Evolutionary conservation across 768 basidiomycete genomes (phyloP).

Genomic region (Termitomyces sp.): DNA sequence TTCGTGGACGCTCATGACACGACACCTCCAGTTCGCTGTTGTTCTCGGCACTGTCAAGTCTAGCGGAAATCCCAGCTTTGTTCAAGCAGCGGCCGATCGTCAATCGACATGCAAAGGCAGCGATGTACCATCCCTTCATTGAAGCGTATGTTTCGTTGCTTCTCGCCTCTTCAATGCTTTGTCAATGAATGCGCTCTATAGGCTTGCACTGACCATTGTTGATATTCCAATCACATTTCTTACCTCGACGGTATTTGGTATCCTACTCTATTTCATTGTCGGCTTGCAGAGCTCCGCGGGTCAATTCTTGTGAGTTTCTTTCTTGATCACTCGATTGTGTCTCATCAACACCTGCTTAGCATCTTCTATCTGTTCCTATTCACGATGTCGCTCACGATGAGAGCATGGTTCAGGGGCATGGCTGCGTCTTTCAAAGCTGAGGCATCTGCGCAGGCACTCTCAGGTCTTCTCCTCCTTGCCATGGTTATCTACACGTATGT

Average conservation of each 20-base stretch:
- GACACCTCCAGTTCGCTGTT: conserved; percentile 42
- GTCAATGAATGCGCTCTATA: conserved; percentile 20
- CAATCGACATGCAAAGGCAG: conserved; percentile 50
- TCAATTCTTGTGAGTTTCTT: conserved; percentile 59
- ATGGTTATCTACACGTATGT: conserved; percentile 52
- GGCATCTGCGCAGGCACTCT: conserved; percentile 57
- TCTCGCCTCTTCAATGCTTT: background rate
- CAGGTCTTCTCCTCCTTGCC: conserved; percentile 40
- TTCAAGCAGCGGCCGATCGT: conserved; percentile 61
- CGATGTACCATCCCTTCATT: conserved; percentile 58
- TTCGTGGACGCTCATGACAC: background rate
- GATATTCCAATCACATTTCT: conserved; percentile 55
- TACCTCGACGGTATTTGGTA: conserved; percentile 38
- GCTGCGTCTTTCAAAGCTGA: conserved; percentile 57
- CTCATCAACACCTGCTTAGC: conserved; percentile 27
- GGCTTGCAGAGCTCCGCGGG: conserved; percentile 47
- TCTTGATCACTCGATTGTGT: too few species aligned
- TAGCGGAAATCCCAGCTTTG: conserved; percentile 66
- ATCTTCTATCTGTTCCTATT: conserved; percentile 58
- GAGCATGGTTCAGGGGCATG: conserved; percentile 69
- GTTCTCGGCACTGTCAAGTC: conserved; percentile 52
- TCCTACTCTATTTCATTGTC: conserved; percentile 61
- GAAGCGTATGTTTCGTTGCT: conserved; percentile 25
- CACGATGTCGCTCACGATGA: conserved; percentile 60
- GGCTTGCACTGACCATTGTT: conserved; percentile 56